Conservation (phyloP, 768 basidiomycete genomes). For the Chalciporus piperatus region DNA sequence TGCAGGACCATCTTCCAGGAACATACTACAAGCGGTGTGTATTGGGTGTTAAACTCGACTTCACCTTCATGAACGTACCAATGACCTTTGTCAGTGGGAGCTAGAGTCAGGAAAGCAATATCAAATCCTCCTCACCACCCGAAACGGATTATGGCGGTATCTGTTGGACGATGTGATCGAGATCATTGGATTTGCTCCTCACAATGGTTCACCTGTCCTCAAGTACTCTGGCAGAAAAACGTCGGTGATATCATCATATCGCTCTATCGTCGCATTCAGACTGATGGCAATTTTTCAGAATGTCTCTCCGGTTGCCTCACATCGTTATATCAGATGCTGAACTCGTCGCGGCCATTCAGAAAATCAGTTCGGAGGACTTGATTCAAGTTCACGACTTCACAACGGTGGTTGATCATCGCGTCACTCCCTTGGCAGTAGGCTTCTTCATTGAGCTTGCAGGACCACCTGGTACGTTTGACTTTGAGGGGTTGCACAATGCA, state of each 20-base stretch:
- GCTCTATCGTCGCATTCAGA: background rate
- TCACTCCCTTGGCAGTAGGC: slow-evolving; percentile 6
- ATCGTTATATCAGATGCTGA: slow-evolving; percentile 5
- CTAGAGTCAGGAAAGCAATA: slow-evolving; percentile 9
- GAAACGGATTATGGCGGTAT: slow-evolving; percentile 17
- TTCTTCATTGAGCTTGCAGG: slow-evolving; percentile 13
- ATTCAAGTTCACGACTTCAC: slow-evolving; percentile 13
- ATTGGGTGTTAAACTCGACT: too few species aligned
- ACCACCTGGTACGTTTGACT: slow-evolving; percentile 1
- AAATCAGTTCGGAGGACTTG: slow-evolving; percentile 3
- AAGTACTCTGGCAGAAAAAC: slow-evolving; percentile 9
- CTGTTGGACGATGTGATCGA: slow-evolving; percentile 14
- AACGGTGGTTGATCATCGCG: slow-evolving; percentile 6
- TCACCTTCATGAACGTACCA: too few species aligned
- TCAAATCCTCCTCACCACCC: slow-evolving; percentile 11
- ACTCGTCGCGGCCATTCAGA: slow-evolving; percentile 5
- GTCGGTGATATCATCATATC: slow-evolving; percentile 5
- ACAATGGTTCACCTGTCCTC: slow-evolving; percentile 10
- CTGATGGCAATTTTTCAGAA: background rate
- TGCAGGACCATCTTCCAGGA: background rate
- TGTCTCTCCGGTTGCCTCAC: slow-evolving; percentile 3
- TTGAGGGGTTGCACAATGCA: background rate
- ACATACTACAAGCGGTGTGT: slow-evolving; percentile 6
- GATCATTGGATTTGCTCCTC: slow-evolving; percentile 12
- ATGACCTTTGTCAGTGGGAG: slow-evolving; percentile 3